Conservation (phyloP, 1,139 yeast genomes). For the Blastobotrys buckinghamii region DNA sequence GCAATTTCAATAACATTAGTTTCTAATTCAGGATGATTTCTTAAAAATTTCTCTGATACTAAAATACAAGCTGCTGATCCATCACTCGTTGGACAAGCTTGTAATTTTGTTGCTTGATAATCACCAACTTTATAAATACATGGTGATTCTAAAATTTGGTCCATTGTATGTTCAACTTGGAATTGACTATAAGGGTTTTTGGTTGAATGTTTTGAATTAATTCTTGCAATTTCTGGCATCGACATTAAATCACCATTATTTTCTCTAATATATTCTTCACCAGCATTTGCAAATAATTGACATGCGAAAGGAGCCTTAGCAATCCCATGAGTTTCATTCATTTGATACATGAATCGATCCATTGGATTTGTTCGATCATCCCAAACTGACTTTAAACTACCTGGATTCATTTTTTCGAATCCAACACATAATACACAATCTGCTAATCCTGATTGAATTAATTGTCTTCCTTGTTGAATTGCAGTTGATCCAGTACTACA, state of each 20-base stretch:
- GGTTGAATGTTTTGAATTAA: conserved; percentile 28
- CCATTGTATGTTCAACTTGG: conserved; percentile 25
- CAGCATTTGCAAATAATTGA: conserved; percentile 30
- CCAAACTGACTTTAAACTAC: conserved; percentile 25
- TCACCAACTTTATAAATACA: conserved; percentile 16
- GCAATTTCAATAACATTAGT: conserved; percentile 29
- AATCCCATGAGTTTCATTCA: conserved; percentile 21
- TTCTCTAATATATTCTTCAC: conserved; percentile 25
- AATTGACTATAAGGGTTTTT: conserved; percentile 32
- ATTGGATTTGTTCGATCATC: conserved; percentile 27
- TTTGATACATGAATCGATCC: conserved; percentile 20
- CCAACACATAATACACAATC: conserved; percentile 30
- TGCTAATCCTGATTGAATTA: conserved; percentile 24
- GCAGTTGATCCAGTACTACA: conserved; percentile 32
- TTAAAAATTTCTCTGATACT: conserved; percentile 66
- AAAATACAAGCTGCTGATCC: conserved; percentile 83
- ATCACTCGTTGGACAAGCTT: conserved; percentile 41
- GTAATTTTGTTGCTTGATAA: conserved; percentile 23
- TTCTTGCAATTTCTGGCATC: conserved; percentile 28
- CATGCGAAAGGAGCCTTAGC: conserved; percentile 26
- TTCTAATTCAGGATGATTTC: conserved; percentile 35
- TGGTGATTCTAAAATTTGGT: conserved; percentile 27
- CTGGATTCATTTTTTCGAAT: conserved; percentile 30
- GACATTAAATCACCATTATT: conserved; percentile 22
- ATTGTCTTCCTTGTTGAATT: conserved; percentile 24